Evolutionary conservation across 73 alveolate genomes (phyloP).

Genomic region (Breviolum minutum): DNA sequence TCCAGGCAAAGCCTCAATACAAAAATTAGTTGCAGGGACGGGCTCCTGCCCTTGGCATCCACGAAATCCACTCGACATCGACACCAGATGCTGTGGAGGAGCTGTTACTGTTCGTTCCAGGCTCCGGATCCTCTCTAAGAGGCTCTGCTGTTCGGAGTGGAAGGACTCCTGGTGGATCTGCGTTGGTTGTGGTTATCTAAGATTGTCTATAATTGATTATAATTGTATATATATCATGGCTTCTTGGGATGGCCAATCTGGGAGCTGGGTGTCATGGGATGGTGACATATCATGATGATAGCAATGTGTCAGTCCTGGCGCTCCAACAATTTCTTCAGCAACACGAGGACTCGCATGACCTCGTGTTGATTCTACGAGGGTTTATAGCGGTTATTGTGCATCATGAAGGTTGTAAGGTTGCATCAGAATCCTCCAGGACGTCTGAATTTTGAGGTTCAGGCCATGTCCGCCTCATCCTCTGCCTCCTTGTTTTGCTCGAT

Average conservation of each 20-base stretch:
- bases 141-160: conserved; percentile 43
- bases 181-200: too few species aligned
- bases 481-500: background rate
- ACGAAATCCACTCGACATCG: background rate
- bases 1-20: background rate
- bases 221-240: too few species aligned
- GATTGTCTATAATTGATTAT: too few species aligned
- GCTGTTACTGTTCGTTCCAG: conserved; percentile 25
- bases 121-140: conserved; percentile 23
- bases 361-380: background rate
- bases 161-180: conserved; percentile 46
- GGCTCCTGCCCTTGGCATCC: background rate
- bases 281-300: too few species aligned
- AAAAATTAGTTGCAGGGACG: background rate
- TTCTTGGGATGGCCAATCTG: too few species aligned
- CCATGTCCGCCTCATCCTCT: conserved; percentile 10
- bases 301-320: conserved; percentile 43
- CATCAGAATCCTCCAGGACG: too few species aligned
- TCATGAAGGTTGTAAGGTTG: too few species aligned
- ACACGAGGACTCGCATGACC: conserved; percentile 61
- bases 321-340: conserved; percentile 48
- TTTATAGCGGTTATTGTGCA: background rate
- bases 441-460: background rate
- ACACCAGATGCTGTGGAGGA: background rate
- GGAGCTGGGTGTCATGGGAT: too few species aligned